phyloP scores from a whole-genome alignment of 371 early-diverging fungal species.

The Mortierella polycephala region DNA sequence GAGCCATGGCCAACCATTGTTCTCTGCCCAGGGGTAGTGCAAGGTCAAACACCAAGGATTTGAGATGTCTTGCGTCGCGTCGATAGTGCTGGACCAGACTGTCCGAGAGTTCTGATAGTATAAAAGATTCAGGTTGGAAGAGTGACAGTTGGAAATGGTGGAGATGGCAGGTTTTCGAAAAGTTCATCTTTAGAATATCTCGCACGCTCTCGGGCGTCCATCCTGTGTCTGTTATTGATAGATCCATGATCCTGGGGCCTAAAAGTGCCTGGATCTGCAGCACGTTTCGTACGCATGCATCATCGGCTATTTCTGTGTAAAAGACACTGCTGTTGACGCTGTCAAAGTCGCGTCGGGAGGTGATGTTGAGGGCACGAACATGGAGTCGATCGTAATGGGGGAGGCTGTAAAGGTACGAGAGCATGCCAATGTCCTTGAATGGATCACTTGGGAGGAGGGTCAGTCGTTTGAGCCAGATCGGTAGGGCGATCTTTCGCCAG shows the following conservation, averaged over 20 bases:
- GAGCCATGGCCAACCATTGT: conserved; percentile 31
- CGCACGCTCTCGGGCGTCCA: conserved; percentile 32
- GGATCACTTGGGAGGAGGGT: conserved; percentile 42
- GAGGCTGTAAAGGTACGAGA: conserved; percentile 19
- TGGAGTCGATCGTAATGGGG: conserved; percentile 21
- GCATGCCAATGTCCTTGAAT: conserved; percentile 40
- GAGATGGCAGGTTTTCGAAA: conserved; percentile 25
- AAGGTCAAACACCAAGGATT: conserved; percentile 27
- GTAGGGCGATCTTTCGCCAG: conserved; percentile 40
- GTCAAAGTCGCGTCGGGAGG: conserved; percentile 33
- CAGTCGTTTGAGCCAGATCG: conserved; percentile 37
- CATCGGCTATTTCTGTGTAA: conserved; percentile 34
- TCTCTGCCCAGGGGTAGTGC: conserved; percentile 12
- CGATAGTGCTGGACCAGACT: conserved; percentile 19
- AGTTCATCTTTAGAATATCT: conserved; percentile 18
- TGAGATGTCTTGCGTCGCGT: conserved; percentile 22
- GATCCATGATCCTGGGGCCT: conserved; percentile 31
- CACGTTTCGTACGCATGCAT: conserved; percentile 31
- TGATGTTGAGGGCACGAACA: conserved; percentile 39
- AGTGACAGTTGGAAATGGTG: conserved; percentile 34
- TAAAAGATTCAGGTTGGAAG: conserved; percentile 25
- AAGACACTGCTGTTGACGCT: conserved; percentile 27
- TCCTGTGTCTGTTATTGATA: conserved; percentile 36
- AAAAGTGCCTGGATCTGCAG: conserved; percentile 37
- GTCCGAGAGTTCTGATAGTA: conserved; percentile 9